phyloP scores from a whole-genome alignment of 768 basidiomycete genomes.

The Russula vinacea region DNA sequence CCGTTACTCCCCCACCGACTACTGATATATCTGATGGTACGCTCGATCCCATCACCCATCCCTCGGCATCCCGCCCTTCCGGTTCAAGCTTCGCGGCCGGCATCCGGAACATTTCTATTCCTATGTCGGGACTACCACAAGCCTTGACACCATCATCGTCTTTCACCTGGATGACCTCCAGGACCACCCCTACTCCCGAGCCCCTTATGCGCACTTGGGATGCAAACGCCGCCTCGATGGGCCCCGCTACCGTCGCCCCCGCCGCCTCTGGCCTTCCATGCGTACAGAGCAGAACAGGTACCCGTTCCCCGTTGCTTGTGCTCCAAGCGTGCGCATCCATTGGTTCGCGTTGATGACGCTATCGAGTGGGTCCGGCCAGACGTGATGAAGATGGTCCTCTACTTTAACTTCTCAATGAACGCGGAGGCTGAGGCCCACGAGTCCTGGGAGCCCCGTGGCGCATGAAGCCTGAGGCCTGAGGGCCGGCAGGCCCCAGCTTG shows the following conservation, averaged over 20 bases:
- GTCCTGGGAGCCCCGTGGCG: neutral
- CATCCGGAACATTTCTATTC: too few species aligned
- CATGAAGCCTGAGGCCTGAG: neutral
- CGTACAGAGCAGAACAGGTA: neutral
- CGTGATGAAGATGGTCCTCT: constrained; percentile 18
- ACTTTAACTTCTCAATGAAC: constrained; percentile 10
- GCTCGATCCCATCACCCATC: neutral
- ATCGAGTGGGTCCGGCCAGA: constrained; percentile 20
- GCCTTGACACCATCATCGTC: neutral
- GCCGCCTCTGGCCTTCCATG: neutral
- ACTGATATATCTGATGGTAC: neutral
- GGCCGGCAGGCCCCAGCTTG: neutral
- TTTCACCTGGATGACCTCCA: neutral
- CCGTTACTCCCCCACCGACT: neutral
- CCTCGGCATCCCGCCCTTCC: neutral
- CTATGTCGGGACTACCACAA: neutral
- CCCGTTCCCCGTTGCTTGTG: neutral
- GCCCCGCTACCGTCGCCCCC: neutral
- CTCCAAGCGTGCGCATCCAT: neutral
- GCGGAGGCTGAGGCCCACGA: constrained; percentile 17
- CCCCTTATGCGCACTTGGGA: constrained; percentile 8
- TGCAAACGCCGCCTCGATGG: neutral
- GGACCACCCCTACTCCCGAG: neutral
- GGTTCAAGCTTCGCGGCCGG: constrained; percentile 8
- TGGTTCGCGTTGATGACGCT: constrained; percentile 11